Conservation (phyloP, 768 basidiomycete species). For the Lactarius deliciosus region DNA sequence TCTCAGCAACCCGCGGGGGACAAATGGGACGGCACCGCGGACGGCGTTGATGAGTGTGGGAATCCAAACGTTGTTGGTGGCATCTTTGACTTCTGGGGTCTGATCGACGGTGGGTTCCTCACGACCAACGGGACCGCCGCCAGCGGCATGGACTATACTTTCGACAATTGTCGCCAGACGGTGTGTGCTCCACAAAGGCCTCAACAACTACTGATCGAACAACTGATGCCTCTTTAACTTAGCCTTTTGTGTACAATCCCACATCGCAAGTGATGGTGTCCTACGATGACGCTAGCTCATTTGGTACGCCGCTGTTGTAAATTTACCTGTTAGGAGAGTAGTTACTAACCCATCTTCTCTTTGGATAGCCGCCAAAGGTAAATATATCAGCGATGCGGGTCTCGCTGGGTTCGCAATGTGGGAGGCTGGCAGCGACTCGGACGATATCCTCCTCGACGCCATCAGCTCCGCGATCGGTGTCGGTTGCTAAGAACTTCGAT, state of each 20-base stretch:
- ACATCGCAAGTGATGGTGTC: constrained; percentile 36
- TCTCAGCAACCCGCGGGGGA: constrained; percentile 37
- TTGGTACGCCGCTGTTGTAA: constrained; percentile 27
- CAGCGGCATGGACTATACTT: constrained; percentile 47
- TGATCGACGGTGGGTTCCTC: constrained; percentile 56
- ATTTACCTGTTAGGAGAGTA: not conserved
- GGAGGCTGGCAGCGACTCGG: constrained; percentile 45
- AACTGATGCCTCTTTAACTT: not conserved
- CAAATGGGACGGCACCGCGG: constrained; percentile 47
- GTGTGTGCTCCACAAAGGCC: constrained; percentile 13
- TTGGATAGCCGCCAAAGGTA: constrained; percentile 43
- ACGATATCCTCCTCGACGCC: constrained; percentile 38
- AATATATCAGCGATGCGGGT: constrained; percentile 38
- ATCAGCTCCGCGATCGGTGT: constrained; percentile 32
- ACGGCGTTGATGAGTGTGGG: constrained; percentile 57
- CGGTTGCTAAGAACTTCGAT: not conserved
- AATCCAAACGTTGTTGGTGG: constrained; percentile 49
- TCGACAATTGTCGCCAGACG: constrained; percentile 40
- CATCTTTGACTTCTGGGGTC: constrained; percentile 56
- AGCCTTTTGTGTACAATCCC: constrained; percentile 39
- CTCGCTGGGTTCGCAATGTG: constrained; percentile 48
- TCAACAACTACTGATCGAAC: not conserved
- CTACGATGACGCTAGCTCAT: constrained; percentile 38
- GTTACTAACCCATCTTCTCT: constrained; percentile 3
- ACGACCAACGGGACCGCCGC: constrained; percentile 43